Evolutionary conservation across 345 rosid species (phyloP).

Genomic region (Gossypium stocksii): DNA sequence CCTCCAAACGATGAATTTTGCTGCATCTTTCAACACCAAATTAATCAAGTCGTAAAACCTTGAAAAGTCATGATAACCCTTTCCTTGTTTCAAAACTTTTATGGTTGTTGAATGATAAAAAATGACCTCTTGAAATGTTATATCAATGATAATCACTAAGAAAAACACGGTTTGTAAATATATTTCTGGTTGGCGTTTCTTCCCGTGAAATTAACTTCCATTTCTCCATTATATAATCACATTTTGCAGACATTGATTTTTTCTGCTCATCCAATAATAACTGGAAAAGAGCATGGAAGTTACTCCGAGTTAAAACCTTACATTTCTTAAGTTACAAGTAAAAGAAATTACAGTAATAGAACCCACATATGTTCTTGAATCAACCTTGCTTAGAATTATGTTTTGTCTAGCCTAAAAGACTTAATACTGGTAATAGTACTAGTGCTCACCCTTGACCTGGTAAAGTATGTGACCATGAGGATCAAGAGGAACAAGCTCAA

Average conservation of each 20-base stretch:
- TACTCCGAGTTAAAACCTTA: background rate
- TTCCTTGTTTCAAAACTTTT: background rate
- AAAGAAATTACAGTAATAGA: background rate
- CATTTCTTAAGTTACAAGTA: background rate
- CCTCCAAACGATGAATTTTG: too few relatives aligned
- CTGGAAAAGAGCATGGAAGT: slow-evolving; percentile 18
- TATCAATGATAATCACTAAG: slow-evolving; percentile 4
- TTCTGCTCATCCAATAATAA: slow-evolving; percentile 3
- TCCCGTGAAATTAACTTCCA: slow-evolving; percentile 24
- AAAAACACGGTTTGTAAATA: slow-evolving; percentile 19
- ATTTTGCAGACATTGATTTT: background rate
- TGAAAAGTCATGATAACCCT: background rate
- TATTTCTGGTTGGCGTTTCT: background rate
- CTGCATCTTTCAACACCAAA: too few relatives aligned
- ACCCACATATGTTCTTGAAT: background rate
- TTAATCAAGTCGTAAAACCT: too few relatives aligned
- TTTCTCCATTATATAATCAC: background rate
- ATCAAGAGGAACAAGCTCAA: slow-evolving; percentile 11
- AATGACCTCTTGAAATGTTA: slow-evolving; percentile 6
- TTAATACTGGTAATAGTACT: slow-evolving; percentile 20
- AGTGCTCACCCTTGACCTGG: slow-evolving; percentile 27
- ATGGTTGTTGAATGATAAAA: too few relatives aligned
- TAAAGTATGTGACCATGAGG: slow-evolving; percentile 23
- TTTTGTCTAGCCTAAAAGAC: slow-evolving; percentile 15
- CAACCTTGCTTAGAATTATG: background rate